Base-by-base conservation (phyloP, 2,329 filamentous ascomycete species). In the Aureobasidium subglaciale region DNA sequence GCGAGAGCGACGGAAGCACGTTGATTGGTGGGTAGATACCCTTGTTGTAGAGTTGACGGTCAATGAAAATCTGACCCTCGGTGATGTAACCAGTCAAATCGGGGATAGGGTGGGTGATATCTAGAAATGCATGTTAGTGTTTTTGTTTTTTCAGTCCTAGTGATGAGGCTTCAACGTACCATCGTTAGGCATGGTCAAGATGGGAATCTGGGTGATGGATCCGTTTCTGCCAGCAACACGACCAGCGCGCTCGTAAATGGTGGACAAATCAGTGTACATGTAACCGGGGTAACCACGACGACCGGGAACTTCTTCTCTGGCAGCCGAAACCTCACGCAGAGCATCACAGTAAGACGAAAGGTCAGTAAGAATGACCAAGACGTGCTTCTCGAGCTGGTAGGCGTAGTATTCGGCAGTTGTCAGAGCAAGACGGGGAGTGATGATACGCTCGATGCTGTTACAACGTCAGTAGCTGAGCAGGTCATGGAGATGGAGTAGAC, bases 261-360 rank as follows among this genome's bases (percentile, higher is more conserved):
- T 99, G 58, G 93, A 96, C 85, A 99, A 88, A 84, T 99, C 95
- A 64, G 93, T 99, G 81, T 99, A 99, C 93, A 99, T 99, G 82
- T 99, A 99, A 88, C 93, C 93, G 54, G 93, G 93, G 79, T 93
- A 99, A 82, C 93, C 93, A 85, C 93, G 92, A 73, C 93, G 92
- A 81, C 93, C 93, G 37, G 93, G 93, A 40, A 99, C 93, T 85
- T 99, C 93, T 81, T 99, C 93, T 78, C 93, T 85, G 53, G 93
- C 93, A 55, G 93, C 92, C 13, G 93, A 99, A 49, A 99, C 93
- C 76, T 99, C 93, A 83, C 93, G 93, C 62, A 99, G 86, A 63
- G 93, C 95, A 73, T 99, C 93, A 73, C 95, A 99, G 81, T 99
- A 99, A 48, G 93, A 90, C 1, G 93, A 93, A 65, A 99, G 78